Base-by-base conservation (phyloP, 345 rosid species). In the Eucalyptus leucophloia region DNA sequence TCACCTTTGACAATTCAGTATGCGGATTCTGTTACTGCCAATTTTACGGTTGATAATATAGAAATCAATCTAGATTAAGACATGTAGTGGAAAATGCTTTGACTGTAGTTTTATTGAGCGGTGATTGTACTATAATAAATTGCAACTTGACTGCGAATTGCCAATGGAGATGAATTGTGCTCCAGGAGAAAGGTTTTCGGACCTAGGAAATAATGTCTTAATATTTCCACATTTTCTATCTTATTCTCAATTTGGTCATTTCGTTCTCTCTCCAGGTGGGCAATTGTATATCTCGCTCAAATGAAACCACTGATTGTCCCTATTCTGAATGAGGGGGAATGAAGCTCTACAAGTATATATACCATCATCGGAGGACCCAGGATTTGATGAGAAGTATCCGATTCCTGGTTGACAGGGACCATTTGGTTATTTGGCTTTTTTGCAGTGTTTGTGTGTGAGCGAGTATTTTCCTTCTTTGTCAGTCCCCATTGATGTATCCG, bases 271-370 rank as follows among this genome's bases (percentile, higher is more conserved):
- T 77, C 85, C 88, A 98, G 99, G 99, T 98, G 99, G 99, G 99
- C 99, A 16, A 98, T 98, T 91, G 99, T 98, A 72, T 98, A 98
- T 91, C 93, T 98, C 87, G 99, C 99, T 40, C 99, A 98, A 91
- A 95, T 98, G 99, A 97, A 98, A 87, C 99, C 99, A 3, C 95
- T 98, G 90, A 97, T 98, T 47, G 99, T 98, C 87, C 99, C 99
- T 12, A 96, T 98, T 87, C 91, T 96, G 87, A 97, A 89, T 85
- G 99, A 96, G 93, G 94, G 86, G 47, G 99, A 96, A 91, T 98
- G 93, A 94, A 90, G 90, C 86, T 89, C 77, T 86, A 51, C 72
- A 28, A 47, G 82, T 91, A 53, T 85, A 86, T 89, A 89, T 88
- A 89, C 90, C 92, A 90, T 89, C 45, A 58, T 87, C 87, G 86